Evolutionary conservation across 306 rosid genomes (phyloP).

Genomic region (Myrica gale): DNA sequence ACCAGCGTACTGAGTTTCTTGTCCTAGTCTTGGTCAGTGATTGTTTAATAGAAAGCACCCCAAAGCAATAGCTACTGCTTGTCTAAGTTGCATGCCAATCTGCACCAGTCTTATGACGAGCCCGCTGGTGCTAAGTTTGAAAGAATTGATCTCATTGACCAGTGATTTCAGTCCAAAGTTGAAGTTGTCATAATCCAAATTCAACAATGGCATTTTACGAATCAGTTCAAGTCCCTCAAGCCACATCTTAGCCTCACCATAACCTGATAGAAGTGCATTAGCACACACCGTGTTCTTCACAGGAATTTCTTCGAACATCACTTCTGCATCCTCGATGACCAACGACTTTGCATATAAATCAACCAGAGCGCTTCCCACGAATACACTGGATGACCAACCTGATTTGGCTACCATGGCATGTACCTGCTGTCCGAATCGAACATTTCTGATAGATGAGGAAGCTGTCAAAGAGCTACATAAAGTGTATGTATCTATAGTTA

Average conservation of each 20-base stretch:
- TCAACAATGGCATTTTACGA: conserved; percentile 52
- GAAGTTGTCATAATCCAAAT: conserved; percentile 59
- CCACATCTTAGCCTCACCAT: conserved; percentile 63
- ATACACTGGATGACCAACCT: conserved; percentile 67
- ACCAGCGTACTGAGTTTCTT: not conserved
- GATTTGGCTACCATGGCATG: conserved; percentile 54
- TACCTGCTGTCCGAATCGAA: conserved; percentile 45
- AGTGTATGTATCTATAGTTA: conserved; percentile 63
- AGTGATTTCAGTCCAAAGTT: too few relatives aligned
- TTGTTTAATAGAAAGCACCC: too few relatives aligned
- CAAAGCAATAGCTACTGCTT: too few relatives aligned
- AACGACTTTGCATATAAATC: conserved; percentile 50
- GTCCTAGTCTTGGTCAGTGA: too few relatives aligned
- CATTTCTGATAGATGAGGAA: conserved; percentile 41
- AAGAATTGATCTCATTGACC: too few relatives aligned
- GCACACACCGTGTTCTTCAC: conserved; percentile 59
- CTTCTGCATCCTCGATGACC: conserved; percentile 44
- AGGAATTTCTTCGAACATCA: conserved; percentile 77
- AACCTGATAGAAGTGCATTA: conserved; percentile 66
- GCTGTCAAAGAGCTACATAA: conserved; percentile 63
- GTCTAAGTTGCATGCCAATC: too few relatives aligned
- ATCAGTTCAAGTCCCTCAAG: conserved; percentile 48
- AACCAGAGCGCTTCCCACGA: conserved; percentile 72
- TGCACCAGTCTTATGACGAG: too few relatives aligned
- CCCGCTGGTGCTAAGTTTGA: too few relatives aligned